Evolutionary conservation across 805 yeast species (phyloP).

Genomic region (Kluyveromyces wickerhamii): DNA sequence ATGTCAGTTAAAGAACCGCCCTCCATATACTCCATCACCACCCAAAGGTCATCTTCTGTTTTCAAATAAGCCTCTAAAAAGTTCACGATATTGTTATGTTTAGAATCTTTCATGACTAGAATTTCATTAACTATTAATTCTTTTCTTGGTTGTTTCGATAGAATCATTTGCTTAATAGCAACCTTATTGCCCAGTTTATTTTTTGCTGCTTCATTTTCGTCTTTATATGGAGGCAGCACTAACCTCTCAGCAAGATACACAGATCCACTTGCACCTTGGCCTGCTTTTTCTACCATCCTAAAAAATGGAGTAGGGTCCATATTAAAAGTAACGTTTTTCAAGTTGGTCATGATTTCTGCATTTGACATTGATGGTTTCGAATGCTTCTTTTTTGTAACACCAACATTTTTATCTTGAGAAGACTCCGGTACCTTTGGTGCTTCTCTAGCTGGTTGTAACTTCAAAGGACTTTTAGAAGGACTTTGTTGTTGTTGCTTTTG

Average conservation of each 20-base stretch:
- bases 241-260: slow-evolving; percentile 77
- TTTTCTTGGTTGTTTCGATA: slow-evolving; percentile 85
- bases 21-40: slow-evolving; percentile 99
- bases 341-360: slow-evolving; percentile 72
- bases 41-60: slow-evolving; percentile 83
- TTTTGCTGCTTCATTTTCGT: slow-evolving; percentile 12
- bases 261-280: slow-evolving; percentile 97
- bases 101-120: slow-evolving; percentile 91
- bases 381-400: slow-evolving; percentile 36
- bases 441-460: slow-evolving; percentile 23
- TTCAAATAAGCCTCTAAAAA: slow-evolving; percentile 84
- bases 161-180: slow-evolving; percentile 94
- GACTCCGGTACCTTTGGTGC: slow-evolving; percentile 25
- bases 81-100: slow-evolving; percentile 91
- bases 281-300: slow-evolving; percentile 74
- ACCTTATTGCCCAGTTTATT: slow-evolving; percentile 53
- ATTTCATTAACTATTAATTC: slow-evolving; percentile 94
- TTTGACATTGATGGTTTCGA: slow-evolving; percentile 68
- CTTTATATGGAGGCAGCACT: slow-evolving; percentile 29
- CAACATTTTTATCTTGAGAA: slow-evolving; percentile 20
- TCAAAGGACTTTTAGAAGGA: slow-evolving; percentile 8
- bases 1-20: slow-evolving; percentile 97
- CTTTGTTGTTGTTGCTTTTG: slow-evolving; percentile 3
- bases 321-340: slow-evolving; percentile 73
- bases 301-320: slow-evolving; percentile 82